Base-by-base conservation (phyloP, 2,329 filamentous ascomycete species). In the Penicillium hordei region DNA sequence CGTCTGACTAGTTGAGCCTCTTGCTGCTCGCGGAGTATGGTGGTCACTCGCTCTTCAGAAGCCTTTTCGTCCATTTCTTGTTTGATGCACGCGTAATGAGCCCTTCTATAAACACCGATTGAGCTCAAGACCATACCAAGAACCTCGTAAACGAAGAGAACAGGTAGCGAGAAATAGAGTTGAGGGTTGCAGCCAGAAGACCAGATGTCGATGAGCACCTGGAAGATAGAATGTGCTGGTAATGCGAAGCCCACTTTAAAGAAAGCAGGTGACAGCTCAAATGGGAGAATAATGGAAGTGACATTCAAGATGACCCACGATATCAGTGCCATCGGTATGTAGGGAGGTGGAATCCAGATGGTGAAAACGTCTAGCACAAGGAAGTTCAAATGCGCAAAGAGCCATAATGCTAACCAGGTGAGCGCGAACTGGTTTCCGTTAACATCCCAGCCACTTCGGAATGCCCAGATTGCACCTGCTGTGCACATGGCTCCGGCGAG, bases 231-330 rank as follows among this genome's bases (percentile, higher is more conserved):
- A 58, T 79, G 72, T 3, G 76, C 74, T 1, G 79, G 78, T 1
- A 79, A 63, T 0, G 69, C 71, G 45, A 77, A 76, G 6, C 73
- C 74, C 61, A 76, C 70, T 45, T 65, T 68, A 59, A 76, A 81
- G 53, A 80, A 81, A 0, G 58, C 73, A 0, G 79, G 70, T 0
- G 72, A 71, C 1, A 81, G 65, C 51, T 78, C 75, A 17, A 81
- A 75, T 0, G 79, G 79, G 7, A 76, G 66, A 19, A 81, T 63
- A 12, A 77, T 74, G 2, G 73, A 76, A 0, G 76, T 68, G 7
- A 81, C 66, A 57, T 81, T 82, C 29, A 73, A 17, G 15, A 80
- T 68, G 6, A 81, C 62, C 79, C 79, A 82, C 0, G 72, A 63
- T 5, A 81, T 68, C 5, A 80, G 63, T 8, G 74, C 72, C 70